phyloP scores from a whole-genome alignment of 2,329 filamentous ascomycete species.

The Diaporthe sp. region DNA sequence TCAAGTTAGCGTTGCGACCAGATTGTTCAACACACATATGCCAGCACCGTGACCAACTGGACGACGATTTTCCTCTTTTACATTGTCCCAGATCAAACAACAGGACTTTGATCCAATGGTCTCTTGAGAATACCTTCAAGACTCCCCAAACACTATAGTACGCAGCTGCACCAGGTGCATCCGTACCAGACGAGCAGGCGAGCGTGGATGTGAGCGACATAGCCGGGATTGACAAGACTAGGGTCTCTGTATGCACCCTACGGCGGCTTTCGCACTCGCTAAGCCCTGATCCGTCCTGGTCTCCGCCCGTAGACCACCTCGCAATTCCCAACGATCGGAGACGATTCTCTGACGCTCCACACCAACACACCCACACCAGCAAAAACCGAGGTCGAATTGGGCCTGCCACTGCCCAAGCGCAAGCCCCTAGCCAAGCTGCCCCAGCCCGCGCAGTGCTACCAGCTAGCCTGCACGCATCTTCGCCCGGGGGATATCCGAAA shows the following conservation, averaged over 20 bases:
- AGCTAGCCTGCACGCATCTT: not conserved
- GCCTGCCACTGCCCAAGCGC: not conserved
- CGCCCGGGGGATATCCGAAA: not conserved
- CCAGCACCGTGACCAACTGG: not conserved
- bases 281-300: slow-evolving; percentile 23
- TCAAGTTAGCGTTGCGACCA: slow-evolving; percentile 15
- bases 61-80: not conserved
- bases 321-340: slow-evolving; percentile 8
- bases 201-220: not conserved
- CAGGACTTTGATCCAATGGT: not conserved
- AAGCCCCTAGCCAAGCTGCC: not conserved
- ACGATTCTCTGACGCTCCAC: slow-evolving; percentile 22
- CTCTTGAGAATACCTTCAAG: not conserved
- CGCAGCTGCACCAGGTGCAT: not conserved
- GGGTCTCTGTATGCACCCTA: not conserved
- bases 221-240: not conserved
- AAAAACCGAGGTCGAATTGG: not conserved
- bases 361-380: not conserved
- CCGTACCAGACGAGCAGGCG: not conserved
- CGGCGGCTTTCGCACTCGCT: slow-evolving; percentile 20
- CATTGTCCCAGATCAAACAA: not conserved
- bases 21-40: not conserved
- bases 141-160: not conserved
- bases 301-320: slow-evolving; percentile 1
- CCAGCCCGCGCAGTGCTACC: not conserved